Percentiles rank a stretch among this genome's conserved stretches.
phyloP scores from a whole-genome alignment of 2,329 filamentous ascomycete species.

The Penicillium oxalicum region DNA sequence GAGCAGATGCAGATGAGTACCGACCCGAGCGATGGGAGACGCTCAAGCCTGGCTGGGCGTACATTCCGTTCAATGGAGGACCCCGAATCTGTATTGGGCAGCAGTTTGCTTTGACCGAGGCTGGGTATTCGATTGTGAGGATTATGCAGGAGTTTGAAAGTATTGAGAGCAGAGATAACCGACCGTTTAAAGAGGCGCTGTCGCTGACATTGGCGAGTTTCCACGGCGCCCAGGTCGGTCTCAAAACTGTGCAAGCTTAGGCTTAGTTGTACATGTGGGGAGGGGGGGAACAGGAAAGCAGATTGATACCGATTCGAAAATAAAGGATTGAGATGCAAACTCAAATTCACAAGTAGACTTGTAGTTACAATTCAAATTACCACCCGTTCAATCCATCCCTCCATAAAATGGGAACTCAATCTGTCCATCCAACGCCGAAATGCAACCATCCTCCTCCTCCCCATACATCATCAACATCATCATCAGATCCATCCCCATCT shows the following conservation, averaged over 20 bases:
- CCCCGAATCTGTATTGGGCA: slow-evolving; percentile 26
- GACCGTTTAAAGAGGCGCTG: slow-evolving; percentile 24
- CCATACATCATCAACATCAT: too few species aligned
- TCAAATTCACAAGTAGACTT: too few species aligned
- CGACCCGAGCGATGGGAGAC: slow-evolving; percentile 37
- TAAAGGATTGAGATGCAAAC: too few species aligned
- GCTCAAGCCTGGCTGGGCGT: slow-evolving; percentile 30
- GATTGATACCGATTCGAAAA: too few species aligned
- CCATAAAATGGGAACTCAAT: too few species aligned
- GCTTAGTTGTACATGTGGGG: too few species aligned
- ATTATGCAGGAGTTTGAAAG: slow-evolving; percentile 29
- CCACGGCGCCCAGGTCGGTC: slow-evolving; percentile 11
- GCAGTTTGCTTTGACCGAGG: slow-evolving; percentile 28
- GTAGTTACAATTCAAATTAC: too few species aligned
- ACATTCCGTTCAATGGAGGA: slow-evolving; percentile 27
- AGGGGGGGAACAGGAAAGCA: too few species aligned
- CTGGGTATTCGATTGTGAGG: slow-evolving; percentile 30
- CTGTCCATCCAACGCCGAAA: too few species aligned
- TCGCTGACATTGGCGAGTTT: slow-evolving; percentile 18
- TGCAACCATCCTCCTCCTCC: too few species aligned
- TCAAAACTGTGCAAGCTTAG: neutral
- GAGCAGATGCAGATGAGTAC: slow-evolving; percentile 41
- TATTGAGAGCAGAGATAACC: slow-evolving; percentile 16
- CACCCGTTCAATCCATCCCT: too few species aligned
- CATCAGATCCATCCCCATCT: too few species aligned